These are phyloP conservation scores for Circinella minor DNA, from an alignment of 371 early-diverging fungal genomes.

Conservation along the genomic window DNA sequence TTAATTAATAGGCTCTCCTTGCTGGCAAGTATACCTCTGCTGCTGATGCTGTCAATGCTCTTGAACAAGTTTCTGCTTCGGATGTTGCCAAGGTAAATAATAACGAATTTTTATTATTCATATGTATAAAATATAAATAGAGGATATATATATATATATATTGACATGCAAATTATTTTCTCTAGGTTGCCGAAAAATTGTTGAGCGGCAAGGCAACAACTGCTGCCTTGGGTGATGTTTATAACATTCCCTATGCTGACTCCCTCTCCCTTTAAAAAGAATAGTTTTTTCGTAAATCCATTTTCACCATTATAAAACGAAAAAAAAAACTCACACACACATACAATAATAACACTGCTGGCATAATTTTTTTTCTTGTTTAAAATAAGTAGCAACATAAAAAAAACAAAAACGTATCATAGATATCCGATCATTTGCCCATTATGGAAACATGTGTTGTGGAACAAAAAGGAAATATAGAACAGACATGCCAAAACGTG, in stretches of 20 bases:
- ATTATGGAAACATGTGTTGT: too few species aligned
- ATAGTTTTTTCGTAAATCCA: constrained; percentile 2
- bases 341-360: constrained; percentile 1
- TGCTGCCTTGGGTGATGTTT: constrained; percentile 81
- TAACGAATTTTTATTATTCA: background rate
- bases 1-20: constrained; percentile 39
- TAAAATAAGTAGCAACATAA: constrained; percentile 7
- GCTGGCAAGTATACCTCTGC: constrained; percentile 52
- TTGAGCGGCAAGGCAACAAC: constrained; percentile 79
- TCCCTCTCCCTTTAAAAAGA: constrained; percentile 67
- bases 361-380: background rate
- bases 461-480: too few species aligned
- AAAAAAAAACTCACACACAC: background rate
- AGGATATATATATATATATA: too few species aligned
- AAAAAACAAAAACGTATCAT: constrained; percentile 1
- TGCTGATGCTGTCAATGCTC: constrained; percentile 55
- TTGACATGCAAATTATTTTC: too few species aligned
- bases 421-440: background rate
- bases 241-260: constrained; percentile 84
- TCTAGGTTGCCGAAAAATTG: constrained; percentile 70
- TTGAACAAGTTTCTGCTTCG: constrained; percentile 68
- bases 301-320: constrained; percentile 1
- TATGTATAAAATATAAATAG: too few species aligned
- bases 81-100: constrained; percentile 62
- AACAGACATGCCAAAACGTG: too few species aligned